Evolutionary conservation across 1,284 basidiomycete genomes (phyloP).

Genomic region (Cutaneotrichosporon sp.): DNA sequence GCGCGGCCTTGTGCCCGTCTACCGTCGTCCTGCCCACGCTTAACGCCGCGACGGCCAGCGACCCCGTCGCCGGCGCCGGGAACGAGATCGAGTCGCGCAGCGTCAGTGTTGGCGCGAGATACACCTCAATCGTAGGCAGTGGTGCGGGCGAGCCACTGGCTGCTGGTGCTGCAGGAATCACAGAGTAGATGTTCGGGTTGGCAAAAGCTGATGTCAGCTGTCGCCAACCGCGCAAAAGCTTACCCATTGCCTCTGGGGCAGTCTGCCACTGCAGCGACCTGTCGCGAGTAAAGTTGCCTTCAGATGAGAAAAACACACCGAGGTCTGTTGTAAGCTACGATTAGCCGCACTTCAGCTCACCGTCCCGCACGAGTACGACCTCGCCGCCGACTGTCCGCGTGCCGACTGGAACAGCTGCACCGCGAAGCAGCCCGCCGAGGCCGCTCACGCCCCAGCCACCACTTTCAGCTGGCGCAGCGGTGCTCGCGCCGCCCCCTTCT

Average conservation of each 20-base stretch:
- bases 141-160: slow-evolving; percentile 29
- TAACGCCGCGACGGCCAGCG: slow-evolving; percentile 16
- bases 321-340: slow-evolving; percentile 53
- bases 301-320: slow-evolving; percentile 65
- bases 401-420: slow-evolving; percentile 61
- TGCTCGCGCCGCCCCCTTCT: slow-evolving; percentile 1
- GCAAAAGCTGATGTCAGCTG: slow-evolving; percentile 57
- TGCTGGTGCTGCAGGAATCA: slow-evolving; percentile 55
- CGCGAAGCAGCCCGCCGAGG: slow-evolving; percentile 33
- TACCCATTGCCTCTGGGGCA: slow-evolving; percentile 74
- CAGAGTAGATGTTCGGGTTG: slow-evolving; percentile 77
- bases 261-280: slow-evolving; percentile 68
- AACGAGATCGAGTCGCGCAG: slow-evolving; percentile 62
- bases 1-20: slow-evolving; percentile 1
- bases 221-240: slow-evolving; percentile 15
- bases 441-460: slow-evolving; percentile 3
- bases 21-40: neutral
- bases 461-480: neutral
- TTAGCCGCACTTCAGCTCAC: slow-evolving; percentile 55
- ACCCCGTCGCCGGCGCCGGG: slow-evolving; percentile 48
- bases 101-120: slow-evolving; percentile 65
- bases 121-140: slow-evolving; percentile 66
- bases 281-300: slow-evolving; percentile 61
- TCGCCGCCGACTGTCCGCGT: slow-evolving; percentile 60
- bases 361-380: slow-evolving; percentile 70